Evolutionary conservation across 2,329 filamentous ascomycete species (phyloP), one percentile per base, ranked within the genome.

Genomic region (Simplicillium sp.): DNA sequence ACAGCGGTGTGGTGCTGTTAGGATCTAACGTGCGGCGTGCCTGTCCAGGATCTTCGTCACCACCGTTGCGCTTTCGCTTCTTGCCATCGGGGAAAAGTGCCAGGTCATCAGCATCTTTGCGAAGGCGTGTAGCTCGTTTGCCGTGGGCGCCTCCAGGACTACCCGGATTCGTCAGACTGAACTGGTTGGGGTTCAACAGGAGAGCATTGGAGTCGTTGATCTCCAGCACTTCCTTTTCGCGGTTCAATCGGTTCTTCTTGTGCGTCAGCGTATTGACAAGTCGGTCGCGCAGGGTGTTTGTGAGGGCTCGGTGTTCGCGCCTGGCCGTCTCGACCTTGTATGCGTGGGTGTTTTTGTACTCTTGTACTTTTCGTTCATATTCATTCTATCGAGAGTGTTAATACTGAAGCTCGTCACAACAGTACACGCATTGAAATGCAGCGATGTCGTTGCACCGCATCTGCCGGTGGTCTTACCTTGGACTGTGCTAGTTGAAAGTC

Each of bases 401-500:
- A 8, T 33, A 29, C 25, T 40, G 37, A n/a, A 29, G 7, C 37
- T 17, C 13, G 29, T 34, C 13, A 20, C 6, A 28, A 34, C 18
- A 3, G 11, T 29, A 17, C 35, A 12, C 28, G 13, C 11, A 29
- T 18, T 11, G 16, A 20, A 17, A 11, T 41, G 13, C 28, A 13
- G 16, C 28, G 32, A 34, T 16, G 32, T 4, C 17, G 17, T 15
- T 16, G 36, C 13, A 11, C 16, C 17, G 36, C n/a, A 20, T 11
- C 16, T 6, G 31, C 17, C 28, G 4, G 25, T 15, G 25, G 44
- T 60, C 77, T 55, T 70, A 95, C 92, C 73, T 84, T 83, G 49
- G 94, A 76, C 55, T 82, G 77, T 7, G 84, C 82, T 55, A 97
- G 66, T 52, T 89, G 80, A 48, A 84, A 81, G 66, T 98, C 92